phyloP scores from a whole-genome alignment of 768 basidiomycete genomes.

The Serendipita sp. region DNA sequence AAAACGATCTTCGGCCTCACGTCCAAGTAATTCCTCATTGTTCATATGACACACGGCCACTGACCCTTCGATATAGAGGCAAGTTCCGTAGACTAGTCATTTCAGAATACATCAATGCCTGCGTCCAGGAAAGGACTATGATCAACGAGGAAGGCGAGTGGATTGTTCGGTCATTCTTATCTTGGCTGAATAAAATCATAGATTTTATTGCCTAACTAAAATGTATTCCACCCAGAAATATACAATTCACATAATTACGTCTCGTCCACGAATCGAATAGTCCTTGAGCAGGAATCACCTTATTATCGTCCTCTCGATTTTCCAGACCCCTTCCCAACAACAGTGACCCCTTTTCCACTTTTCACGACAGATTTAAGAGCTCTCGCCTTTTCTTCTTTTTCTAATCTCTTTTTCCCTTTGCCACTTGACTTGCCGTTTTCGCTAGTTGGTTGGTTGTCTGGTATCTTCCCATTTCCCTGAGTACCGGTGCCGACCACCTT shows the following conservation, averaged over 20 bases:
- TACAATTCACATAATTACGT: too few relatives aligned
- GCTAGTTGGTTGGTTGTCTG: background rate
- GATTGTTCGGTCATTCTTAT: too few relatives aligned
- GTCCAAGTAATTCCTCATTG: slow-evolving; percentile 32
- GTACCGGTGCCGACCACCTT: slow-evolving; percentile 38
- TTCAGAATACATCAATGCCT: slow-evolving; percentile 60
- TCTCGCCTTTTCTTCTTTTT: slow-evolving; percentile 71
- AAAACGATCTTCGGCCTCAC: slow-evolving; percentile 54
- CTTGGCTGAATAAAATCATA: too few relatives aligned
- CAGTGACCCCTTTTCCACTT: slow-evolving; percentile 69
- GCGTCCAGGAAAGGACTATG: slow-evolving; percentile 67
- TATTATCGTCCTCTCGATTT: too few relatives aligned
- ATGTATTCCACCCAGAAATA: too few relatives aligned
- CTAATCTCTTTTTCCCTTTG: slow-evolving; percentile 20
- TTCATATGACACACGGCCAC: slow-evolving; percentile 10
- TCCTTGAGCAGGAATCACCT: too few relatives aligned
- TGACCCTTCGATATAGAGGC: slow-evolving; percentile 32
- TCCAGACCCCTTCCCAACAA: slow-evolving; percentile 49
- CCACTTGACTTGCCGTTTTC: background rate
- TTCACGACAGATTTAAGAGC: slow-evolving; percentile 73
- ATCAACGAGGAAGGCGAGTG: slow-evolving; percentile 64
- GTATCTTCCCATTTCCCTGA: slow-evolving; percentile 30
- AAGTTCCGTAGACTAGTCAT: slow-evolving; percentile 66
- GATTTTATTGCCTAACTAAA: too few relatives aligned
- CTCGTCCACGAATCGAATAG: too few relatives aligned